Conservation (phyloP, 106 monocot genomes). For the Dendrobium chrysotoxum region DNA sequence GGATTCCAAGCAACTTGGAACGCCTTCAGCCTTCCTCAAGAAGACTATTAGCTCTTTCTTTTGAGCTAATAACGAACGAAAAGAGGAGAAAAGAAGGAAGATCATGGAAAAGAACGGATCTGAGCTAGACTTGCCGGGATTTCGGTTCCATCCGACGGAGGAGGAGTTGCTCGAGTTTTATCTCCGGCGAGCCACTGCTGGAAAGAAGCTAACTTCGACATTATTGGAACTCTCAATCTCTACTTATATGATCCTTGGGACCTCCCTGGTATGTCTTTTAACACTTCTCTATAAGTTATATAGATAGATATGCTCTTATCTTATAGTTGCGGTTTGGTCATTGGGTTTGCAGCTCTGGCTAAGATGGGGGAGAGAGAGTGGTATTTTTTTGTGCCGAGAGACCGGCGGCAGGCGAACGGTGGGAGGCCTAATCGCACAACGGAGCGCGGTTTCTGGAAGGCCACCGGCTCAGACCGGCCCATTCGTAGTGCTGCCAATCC, state of each 20-base stretch:
- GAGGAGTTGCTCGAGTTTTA: conserved; percentile 86
- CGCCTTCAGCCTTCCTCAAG: neutral
- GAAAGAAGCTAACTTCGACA: conserved; percentile 45
- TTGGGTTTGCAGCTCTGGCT: conserved; percentile 20
- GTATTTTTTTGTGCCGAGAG: conserved; percentile 70
- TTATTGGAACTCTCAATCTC: conserved; percentile 60
- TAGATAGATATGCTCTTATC: neutral
- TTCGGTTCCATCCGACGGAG: conserved; percentile 88
- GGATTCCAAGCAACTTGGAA: neutral
- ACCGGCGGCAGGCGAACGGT: conserved; percentile 31
- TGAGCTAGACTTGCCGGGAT: conserved; percentile 59
- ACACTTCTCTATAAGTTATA: neutral
- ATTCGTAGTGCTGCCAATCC: conserved; percentile 32
- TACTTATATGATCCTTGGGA: conserved; percentile 77
- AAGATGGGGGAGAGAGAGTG: conserved; percentile 66
- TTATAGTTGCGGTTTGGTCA: neutral
- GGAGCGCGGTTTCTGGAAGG: conserved; percentile 70
- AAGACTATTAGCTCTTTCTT: neutral
- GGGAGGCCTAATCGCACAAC: conserved; percentile 70
- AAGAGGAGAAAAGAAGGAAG: neutral
- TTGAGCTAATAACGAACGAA: neutral
- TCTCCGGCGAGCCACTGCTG: conserved; percentile 30
- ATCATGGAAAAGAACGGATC: conserved; percentile 5
- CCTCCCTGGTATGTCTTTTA: conserved; percentile 36
- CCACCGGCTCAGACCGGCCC: conserved; percentile 56